Evolutionary conservation across 2,329 filamentous ascomycete species (phyloP), one percentile per base, ranked within the genome.

Genomic region (Pseudogymnoascus verrucosus): DNA sequence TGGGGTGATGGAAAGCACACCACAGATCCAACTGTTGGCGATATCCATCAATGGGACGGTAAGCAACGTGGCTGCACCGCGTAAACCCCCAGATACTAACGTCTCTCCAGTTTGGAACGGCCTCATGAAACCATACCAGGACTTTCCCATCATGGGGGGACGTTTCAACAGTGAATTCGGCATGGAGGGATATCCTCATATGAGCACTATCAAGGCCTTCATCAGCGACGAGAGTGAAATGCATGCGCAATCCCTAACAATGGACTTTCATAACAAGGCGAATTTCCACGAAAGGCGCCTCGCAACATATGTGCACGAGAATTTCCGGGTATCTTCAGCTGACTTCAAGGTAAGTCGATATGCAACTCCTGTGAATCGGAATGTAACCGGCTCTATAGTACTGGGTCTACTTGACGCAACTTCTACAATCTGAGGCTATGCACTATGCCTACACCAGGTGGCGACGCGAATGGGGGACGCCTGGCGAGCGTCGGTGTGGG

Each of bases 1-100:
- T 96, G 90, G 82, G 90, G 91, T 40, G 92, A 47, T 23, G 42
- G 91, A 3, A 84, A 88, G 68, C 80, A 83, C 66, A 90, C 89
- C 0, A 84, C 82, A 12, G 78, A 82, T 69, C 71, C 74, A 4
- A 82, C 76, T 2, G 76, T 82, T 16, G 81, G 81, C 44, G 81
- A 83, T 66, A 80, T 82, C 73, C 81, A 83, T 70, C 80, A 82
- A 67, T 83, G 81, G 81, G 80, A 82, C 63, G 76, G 76, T 78
- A 67, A 69, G 70, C 31, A 26, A 10, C 26, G 16, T 59, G 40
- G 31, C n/a, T 60, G 26, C 8, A 19, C 11, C 26, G 26, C 31
- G 21, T 60, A 36, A 31, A 62, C 34, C 28, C 19, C 1, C 34
- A n/a, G 14, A 57, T 60, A 14, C 64, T 64, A 26, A 64, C 19